Percentiles rank a stretch among this genome's conserved stretches.
Conservation (phyloP, 129 eudicot species). For the Tagetes erecta region DNA sequence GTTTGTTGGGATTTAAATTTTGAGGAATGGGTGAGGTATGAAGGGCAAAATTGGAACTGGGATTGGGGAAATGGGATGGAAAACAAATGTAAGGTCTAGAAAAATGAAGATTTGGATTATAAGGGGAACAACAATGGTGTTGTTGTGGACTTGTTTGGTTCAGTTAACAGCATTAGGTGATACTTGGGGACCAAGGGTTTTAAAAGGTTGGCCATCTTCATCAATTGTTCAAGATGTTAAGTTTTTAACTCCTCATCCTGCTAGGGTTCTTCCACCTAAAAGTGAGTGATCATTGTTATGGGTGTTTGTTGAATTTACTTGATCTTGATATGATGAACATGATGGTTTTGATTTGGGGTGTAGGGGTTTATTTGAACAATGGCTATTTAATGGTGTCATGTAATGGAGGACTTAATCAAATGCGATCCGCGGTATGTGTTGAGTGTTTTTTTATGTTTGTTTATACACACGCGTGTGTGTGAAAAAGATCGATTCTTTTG, state of each 20-base stretch:
- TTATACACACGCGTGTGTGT: background rate
- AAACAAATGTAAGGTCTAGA: slow-evolving; percentile 50
- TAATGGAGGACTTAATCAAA: slow-evolving; percentile 97
- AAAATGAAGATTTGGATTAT: slow-evolving; percentile 87
- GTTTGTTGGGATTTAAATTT: background rate
- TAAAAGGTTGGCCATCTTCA: slow-evolving; percentile 79
- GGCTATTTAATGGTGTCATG: slow-evolving; percentile 96
- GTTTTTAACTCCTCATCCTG: slow-evolving; percentile 35
- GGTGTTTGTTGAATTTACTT: slow-evolving; percentile 5
- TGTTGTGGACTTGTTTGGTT: slow-evolving; percentile 91
- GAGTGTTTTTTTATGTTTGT: background rate
- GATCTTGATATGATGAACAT: background rate
- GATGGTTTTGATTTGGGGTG: background rate
- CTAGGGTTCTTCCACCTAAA: slow-evolving; percentile 55
- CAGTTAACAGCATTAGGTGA: slow-evolving; percentile 82
- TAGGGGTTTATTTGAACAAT: slow-evolving; percentile 91
- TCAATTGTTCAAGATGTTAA: slow-evolving; percentile 34
- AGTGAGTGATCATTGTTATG: slow-evolving; percentile 8
- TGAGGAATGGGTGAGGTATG: slow-evolving; percentile 36
- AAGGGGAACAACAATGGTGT: slow-evolving; percentile 73
- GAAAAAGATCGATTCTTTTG: background rate
- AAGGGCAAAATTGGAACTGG: slow-evolving; percentile 19
- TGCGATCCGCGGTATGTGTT: slow-evolving; percentile 87
- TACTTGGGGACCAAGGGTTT: slow-evolving; percentile 83
- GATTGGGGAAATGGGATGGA: slow-evolving; percentile 61